A percentile compares a stretch with the other conserved stretches of the same genome.
Evolutionary conservation across 2,329 filamentous ascomycete species (phyloP).

Genomic region (Diaporthe velutina): DNA sequence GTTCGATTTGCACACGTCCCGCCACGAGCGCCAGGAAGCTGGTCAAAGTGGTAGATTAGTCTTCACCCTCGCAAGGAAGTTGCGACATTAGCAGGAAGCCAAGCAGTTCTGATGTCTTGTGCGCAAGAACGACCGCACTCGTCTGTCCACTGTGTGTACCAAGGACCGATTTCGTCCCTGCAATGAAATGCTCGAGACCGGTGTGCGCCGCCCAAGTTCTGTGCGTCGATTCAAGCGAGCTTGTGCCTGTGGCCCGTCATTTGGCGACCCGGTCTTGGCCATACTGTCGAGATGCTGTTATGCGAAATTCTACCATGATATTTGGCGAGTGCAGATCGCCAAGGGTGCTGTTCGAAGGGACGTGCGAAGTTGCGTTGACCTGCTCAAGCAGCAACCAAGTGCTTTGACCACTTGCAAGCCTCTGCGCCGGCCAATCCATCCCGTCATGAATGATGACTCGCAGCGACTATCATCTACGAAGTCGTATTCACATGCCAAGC

Average conservation of each 20-base stretch:
- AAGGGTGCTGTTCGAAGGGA: slow-evolving; percentile 30
- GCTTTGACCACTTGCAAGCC: slow-evolving; percentile 23
- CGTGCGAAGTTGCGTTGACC: slow-evolving; percentile 23
- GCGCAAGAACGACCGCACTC: neutral
- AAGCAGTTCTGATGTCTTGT: neutral
- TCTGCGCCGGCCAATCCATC: slow-evolving; percentile 3
- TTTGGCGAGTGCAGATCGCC: slow-evolving; percentile 27
- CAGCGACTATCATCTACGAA: slow-evolving; percentile 21
- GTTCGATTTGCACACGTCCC: slow-evolving; percentile 7
- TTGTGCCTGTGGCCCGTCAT: slow-evolving; percentile 19
- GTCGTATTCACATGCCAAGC: slow-evolving; percentile 29
- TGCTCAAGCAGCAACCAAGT: slow-evolving; percentile 1
- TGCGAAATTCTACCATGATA: neutral
- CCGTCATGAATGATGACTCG: slow-evolving; percentile 23
- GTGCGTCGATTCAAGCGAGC: slow-evolving; percentile 12
- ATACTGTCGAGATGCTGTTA: neutral
- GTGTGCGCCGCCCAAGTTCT: slow-evolving; percentile 6
- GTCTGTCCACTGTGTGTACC: neutral
- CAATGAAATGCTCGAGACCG: slow-evolving; percentile 17
- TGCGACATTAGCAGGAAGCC: slow-evolving; percentile 3
- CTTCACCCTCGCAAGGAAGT: neutral
- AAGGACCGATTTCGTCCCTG: neutral
- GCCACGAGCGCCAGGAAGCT: neutral
- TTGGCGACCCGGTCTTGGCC: neutral
- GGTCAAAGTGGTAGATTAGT: slow-evolving; percentile 8